These are phyloP conservation scores for Pythium dissotocum DNA, from an alignment of 352 stramenopile species.

Conservation along the genomic window DNA sequence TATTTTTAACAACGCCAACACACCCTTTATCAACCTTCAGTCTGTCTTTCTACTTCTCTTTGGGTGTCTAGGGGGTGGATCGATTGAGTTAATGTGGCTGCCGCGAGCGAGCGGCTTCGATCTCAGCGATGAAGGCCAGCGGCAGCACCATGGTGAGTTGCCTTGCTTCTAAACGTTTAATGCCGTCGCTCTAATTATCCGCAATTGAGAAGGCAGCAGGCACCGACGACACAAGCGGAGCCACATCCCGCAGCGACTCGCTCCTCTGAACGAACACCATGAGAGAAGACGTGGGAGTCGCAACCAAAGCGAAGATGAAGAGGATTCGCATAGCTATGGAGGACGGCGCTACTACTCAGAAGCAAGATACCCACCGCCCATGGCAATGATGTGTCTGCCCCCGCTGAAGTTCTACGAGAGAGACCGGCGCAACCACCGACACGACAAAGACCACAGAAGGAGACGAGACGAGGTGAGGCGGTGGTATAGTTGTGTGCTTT, in stretches of 20 bases:
- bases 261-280: conserved; percentile 1
- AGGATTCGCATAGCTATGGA: not conserved
- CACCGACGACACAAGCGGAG: not conserved
- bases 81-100: not conserved
- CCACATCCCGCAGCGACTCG: not conserved
- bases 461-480: not conserved
- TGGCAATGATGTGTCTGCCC: conserved; percentile 18
- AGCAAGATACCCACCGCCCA: conserved; percentile 8
- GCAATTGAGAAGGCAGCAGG: not conserved
- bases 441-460: not conserved
- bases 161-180: too few relatives aligned
- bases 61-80: not conserved
- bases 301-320: conserved; percentile 22
- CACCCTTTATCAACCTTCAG: not conserved
- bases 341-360: not conserved
- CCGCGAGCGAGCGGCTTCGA: not conserved
- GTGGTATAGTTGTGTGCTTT: not conserved
- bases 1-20: conserved; percentile 9
- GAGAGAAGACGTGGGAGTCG: not conserved
- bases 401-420: conserved; percentile 2
- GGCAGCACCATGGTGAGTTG: not conserved
- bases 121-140: not conserved
- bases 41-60: not conserved
- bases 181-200: too few relatives aligned
- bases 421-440: not conserved